phyloP scores from a whole-genome alignment of 169 alveolate genomes.

The Cryptosporidium bovis region DNA sequence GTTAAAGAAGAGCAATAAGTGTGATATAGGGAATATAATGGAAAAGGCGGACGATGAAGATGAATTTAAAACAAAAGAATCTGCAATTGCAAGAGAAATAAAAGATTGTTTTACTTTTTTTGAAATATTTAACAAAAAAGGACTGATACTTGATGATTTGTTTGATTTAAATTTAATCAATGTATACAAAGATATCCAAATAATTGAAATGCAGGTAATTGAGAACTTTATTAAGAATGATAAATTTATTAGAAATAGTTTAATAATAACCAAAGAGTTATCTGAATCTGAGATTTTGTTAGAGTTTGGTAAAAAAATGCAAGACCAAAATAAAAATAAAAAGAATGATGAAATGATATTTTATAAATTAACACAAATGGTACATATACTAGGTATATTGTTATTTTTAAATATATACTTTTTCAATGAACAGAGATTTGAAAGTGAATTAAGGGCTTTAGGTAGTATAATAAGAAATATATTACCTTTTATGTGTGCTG shows the following conservation, averaged over 20 bases:
- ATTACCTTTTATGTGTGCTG: slow-evolving; percentile 18
- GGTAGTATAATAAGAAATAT: slow-evolving; percentile 22
- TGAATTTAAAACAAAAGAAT: neutral
- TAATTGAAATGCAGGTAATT: slow-evolving; percentile 1
- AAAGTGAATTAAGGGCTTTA: slow-evolving; percentile 29
- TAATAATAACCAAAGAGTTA: slow-evolving; percentile 13
- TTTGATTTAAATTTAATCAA: slow-evolving; percentile 10
- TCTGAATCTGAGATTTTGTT: slow-evolving; percentile 13
- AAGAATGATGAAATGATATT: neutral
- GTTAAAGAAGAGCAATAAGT: slow-evolving; percentile 45
- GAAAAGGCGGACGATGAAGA: neutral
- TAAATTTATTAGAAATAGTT: slow-evolving; percentile 19
- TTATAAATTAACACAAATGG: neutral
- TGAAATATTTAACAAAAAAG: neutral
- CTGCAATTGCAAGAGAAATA: too few species aligned
- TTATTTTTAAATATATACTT: slow-evolving; percentile 2
- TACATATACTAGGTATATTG: slow-evolving; percentile 14
- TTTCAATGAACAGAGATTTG: slow-evolving; percentile 20
- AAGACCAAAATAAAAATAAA: neutral
- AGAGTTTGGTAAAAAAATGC: slow-evolving; percentile 32
- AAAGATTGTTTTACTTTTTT: too few species aligned
- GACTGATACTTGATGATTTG: slow-evolving; percentile 10
- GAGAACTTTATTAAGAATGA: neutral
- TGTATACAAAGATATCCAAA: slow-evolving; percentile 3
- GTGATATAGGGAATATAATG: slow-evolving; percentile 8